These are phyloP conservation scores for Rhododendron griersonianum DNA, from an alignment of 148 eudicot genomes.

Conservation along the genomic window DNA sequence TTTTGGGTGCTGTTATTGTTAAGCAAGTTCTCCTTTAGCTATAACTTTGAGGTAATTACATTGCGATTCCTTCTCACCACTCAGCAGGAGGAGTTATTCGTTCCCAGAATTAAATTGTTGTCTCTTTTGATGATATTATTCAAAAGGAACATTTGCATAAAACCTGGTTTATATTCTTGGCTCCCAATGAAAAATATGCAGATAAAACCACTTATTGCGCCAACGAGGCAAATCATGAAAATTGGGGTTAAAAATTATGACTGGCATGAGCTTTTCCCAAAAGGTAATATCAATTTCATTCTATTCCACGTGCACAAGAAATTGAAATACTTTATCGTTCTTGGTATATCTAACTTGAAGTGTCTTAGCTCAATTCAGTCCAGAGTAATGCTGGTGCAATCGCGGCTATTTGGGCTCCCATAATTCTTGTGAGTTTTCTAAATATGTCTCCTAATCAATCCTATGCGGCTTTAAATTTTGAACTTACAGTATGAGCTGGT, in stretches of 20 bases:
- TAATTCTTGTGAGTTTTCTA: conserved; percentile 65
- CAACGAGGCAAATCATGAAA: conserved; percentile 82
- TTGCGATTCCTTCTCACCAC: background rate
- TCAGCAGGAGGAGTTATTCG: background rate
- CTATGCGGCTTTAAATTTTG: background rate
- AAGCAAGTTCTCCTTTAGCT: conserved; percentile 92
- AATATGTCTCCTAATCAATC: background rate
- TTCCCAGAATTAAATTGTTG: background rate
- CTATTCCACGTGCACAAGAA: background rate
- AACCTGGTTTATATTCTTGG: background rate
- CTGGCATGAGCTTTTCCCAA: conserved; percentile 89
- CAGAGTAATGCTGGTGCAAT: conserved; percentile 86
- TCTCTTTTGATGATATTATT: background rate
- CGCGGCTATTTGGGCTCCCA: conserved; percentile 92
- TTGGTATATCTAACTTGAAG: conserved; percentile 23
- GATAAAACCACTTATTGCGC: conserved; percentile 93
- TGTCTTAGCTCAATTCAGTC: conserved; percentile 39
- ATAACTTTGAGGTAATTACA: conserved; percentile 71
- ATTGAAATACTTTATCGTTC: conserved; percentile 5
- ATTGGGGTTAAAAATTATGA: conserved; percentile 57
- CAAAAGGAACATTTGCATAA: background rate
- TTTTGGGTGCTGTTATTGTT: conserved; percentile 86
- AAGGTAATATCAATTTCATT: conserved; percentile 38
- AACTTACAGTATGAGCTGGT: background rate
- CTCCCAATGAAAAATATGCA: conserved; percentile 32